Evolutionary conservation across 306 rosid species (phyloP).

Genomic region (Vigna angularis): DNA sequence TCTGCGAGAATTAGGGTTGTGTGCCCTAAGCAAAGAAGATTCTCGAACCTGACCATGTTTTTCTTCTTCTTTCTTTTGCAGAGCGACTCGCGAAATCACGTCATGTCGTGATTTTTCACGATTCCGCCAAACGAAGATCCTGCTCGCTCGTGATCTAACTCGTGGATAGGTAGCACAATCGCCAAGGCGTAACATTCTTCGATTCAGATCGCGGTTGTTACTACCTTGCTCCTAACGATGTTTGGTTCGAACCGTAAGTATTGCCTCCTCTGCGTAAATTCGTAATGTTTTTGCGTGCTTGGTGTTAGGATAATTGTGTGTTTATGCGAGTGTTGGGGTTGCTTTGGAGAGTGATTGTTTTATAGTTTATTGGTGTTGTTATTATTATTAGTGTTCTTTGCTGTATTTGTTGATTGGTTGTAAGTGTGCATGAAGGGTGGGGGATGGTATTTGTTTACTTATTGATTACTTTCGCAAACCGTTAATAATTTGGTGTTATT

Average conservation of each 20-base stretch:
- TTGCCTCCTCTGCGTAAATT: not conserved
- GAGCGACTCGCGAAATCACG: not conserved
- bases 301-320: not conserved
- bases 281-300: not conserved
- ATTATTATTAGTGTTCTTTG: not conserved
- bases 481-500: slow-evolving; percentile 32
- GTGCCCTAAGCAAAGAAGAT: not conserved
- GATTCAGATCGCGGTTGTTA: not conserved
- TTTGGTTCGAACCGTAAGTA: slow-evolving; percentile 2
- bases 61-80: not conserved
- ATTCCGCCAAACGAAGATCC: not conserved
- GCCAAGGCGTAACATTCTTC: not conserved
- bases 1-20: not conserved
- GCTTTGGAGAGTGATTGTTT: not conserved
- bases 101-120: not conserved
- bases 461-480: not conserved
- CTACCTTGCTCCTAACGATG: not conserved
- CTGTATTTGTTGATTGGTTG: not conserved
- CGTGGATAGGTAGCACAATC: not conserved
- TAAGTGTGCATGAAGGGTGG: not conserved
- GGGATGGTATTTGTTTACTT: slow-evolving; percentile 33
- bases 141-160: not conserved
- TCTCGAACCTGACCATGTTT: not conserved
- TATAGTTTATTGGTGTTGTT: not conserved
- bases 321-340: not conserved